These are phyloP conservation scores for Beauveria bassiana DNA, from an alignment of 2,329 filamentous ascomycete genomes.

Conservation along the genomic window DNA sequence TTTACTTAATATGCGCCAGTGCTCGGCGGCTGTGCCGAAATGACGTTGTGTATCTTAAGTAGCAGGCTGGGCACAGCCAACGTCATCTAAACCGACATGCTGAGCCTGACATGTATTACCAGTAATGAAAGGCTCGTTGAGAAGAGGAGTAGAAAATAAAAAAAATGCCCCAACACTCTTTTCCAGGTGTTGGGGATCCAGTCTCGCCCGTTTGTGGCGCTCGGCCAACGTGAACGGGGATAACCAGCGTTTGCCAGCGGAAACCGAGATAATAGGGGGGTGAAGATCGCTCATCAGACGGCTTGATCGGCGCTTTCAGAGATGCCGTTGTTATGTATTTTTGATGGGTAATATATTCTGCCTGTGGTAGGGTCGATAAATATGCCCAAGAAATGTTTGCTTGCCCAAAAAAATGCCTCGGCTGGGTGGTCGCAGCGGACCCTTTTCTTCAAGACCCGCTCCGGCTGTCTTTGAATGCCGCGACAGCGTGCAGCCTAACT, in stretches of 20 bases:
- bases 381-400: background rate
- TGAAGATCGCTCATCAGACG: background rate
- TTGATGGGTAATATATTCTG: background rate
- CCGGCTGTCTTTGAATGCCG: background rate
- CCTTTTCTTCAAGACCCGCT: background rate
- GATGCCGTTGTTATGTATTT: background rate
- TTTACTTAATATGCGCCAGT: no score
- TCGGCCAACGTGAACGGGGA: background rate
- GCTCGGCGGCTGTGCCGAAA: no score
- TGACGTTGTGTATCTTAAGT: no score
- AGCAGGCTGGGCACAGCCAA: no score
- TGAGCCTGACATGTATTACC: no score
- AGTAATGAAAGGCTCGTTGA: no score
- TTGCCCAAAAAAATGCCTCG: background rate
- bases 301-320: no score
- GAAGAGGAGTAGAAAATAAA: no score
- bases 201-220: background rate
- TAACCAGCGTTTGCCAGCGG: background rate
- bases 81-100: no score
- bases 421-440: background rate
- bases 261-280: background rate
- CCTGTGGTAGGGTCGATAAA: background rate
- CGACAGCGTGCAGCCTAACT: background rate
- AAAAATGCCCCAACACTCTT: no score
- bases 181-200: background rate